Percentiles rank a stretch among this genome's conserved stretches.
These are phyloP conservation scores for Diaporthe capsici DNA, from an alignment of 2,329 filamentous ascomycete species.

Conservation along the genomic window DNA sequence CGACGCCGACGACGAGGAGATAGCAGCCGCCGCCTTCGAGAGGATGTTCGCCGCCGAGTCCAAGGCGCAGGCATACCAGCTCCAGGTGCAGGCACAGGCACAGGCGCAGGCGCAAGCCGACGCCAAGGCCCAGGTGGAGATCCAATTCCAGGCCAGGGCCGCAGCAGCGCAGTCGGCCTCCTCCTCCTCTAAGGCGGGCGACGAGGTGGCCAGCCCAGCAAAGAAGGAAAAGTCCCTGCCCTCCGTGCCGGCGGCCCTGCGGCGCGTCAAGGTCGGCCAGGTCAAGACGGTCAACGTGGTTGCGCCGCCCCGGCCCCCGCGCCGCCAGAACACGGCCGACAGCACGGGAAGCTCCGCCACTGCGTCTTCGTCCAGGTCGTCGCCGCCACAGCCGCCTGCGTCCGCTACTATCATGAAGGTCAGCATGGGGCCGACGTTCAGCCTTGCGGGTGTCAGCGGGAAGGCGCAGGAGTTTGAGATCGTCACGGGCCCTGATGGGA, in stretches of 20 bases:
- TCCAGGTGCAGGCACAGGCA: constrained; percentile 9
- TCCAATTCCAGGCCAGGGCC: constrained; percentile 14
- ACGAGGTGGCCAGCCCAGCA: neutral
- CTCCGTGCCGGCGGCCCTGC: constrained; percentile 28
- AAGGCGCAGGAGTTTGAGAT: constrained; percentile 43
- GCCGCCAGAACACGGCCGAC: constrained; percentile 35
- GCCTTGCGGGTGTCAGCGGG: constrained; percentile 37
- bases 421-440: constrained; percentile 27
- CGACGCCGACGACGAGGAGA: constrained; percentile 39
- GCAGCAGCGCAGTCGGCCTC: constrained; percentile 12
- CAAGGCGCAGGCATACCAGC: constrained; percentile 35
- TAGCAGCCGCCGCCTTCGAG: constrained; percentile 39
- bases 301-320: constrained; percentile 24
- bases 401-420: constrained; percentile 33
- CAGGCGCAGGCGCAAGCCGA: constrained; percentile 24
- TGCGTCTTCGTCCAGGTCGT: constrained; percentile 3
- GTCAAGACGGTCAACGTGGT: constrained; percentile 40
- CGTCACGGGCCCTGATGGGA: constrained; percentile 25
- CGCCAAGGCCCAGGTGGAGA: constrained; percentile 16
- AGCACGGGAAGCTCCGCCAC: constrained; percentile 4
- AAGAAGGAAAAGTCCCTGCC: constrained; percentile 24
- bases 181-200: neutral
- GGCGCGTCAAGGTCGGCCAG: constrained; percentile 39
- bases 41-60: constrained; percentile 40
- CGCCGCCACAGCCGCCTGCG: constrained; percentile 21